phyloP scores from a whole-genome alignment of 805 yeast genomes.

The Lipomyces orientalis region DNA sequence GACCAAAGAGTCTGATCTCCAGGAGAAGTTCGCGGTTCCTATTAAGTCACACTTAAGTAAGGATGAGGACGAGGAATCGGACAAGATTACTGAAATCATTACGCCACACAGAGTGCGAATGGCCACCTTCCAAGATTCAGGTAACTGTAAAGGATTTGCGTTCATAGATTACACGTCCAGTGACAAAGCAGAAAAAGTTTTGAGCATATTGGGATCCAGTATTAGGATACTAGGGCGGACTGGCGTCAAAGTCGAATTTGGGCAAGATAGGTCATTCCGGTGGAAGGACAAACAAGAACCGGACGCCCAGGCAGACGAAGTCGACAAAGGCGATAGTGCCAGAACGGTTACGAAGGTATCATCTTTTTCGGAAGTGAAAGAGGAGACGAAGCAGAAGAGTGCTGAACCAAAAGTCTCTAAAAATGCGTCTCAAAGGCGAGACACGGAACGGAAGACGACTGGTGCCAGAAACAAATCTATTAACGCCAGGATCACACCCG shows the following conservation, averaged over 20 bases:
- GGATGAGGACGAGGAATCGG: conserved; percentile 74
- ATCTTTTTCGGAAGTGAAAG: not conserved
- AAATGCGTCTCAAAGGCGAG: not conserved
- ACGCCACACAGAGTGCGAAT: conserved; percentile 80
- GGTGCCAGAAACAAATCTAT: not conserved
- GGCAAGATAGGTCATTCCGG: conserved; percentile 80
- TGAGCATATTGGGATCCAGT: conserved; percentile 72
- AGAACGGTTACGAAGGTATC: not conserved
- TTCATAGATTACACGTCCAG: conserved; percentile 85
- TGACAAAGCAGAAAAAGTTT: conserved; percentile 81
- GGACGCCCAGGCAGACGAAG: conserved; percentile 33
- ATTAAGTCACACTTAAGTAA: conserved; percentile 74
- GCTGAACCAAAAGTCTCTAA: not conserved
- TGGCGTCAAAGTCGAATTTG: conserved; percentile 78
- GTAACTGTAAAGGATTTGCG: conserved; percentile 96
- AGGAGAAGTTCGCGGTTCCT: conserved; percentile 85
- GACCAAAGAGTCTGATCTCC: conserved; percentile 78
- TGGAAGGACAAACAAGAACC: conserved; percentile 41
- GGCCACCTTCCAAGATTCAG: conserved; percentile 97
- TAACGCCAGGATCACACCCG: conserved; percentile 52
- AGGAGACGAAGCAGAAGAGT: not conserved
- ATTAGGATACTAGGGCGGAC: conserved; percentile 67
- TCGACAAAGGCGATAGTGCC: not conserved
- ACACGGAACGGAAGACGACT: not conserved
- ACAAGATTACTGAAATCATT: conserved; percentile 90